These are phyloP conservation scores for Rhododendron simsii DNA, from an alignment of 148 eudicot species.

Conservation along the genomic window DNA sequence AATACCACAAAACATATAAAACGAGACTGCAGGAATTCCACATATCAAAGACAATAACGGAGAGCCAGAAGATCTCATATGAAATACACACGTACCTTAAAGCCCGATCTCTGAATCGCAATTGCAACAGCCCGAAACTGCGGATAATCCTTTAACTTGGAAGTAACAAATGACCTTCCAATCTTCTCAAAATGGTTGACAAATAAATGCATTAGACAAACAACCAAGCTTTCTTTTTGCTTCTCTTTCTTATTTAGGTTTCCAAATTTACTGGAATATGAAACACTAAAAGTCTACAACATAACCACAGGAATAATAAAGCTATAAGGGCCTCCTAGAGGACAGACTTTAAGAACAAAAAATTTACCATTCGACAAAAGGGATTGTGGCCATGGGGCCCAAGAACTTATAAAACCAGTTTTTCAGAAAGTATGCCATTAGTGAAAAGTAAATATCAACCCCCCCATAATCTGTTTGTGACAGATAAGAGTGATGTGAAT, in stretches of 20 bases:
- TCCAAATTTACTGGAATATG: background rate
- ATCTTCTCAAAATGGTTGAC: conserved; percentile 42
- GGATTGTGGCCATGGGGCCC: background rate
- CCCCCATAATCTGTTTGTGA: background rate
- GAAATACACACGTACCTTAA: conserved; percentile 53
- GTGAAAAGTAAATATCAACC: background rate
- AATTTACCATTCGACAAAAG: background rate
- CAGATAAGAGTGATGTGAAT: background rate
- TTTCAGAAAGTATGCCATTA: background rate
- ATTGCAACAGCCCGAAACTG: conserved; percentile 85
- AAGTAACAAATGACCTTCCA: conserved; percentile 76
- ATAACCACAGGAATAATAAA: background rate
- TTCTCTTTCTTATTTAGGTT: background rate
- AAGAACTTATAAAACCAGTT: background rate
- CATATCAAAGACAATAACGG: background rate
- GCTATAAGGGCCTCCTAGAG: background rate
- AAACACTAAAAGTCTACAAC: background rate
- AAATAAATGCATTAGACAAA: background rate
- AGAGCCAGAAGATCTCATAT: background rate
- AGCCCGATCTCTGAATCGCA: conserved; percentile 86
- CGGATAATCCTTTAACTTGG: conserved; percentile 84
- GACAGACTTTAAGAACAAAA: background rate
- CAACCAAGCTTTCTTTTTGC: background rate
- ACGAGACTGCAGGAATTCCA: background rate
- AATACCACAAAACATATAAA: background rate